These are phyloP conservation scores for Fusarium pseudoanthophilum DNA, from an alignment of 2,329 filamentous ascomycete species.

Conservation along the genomic window DNA sequence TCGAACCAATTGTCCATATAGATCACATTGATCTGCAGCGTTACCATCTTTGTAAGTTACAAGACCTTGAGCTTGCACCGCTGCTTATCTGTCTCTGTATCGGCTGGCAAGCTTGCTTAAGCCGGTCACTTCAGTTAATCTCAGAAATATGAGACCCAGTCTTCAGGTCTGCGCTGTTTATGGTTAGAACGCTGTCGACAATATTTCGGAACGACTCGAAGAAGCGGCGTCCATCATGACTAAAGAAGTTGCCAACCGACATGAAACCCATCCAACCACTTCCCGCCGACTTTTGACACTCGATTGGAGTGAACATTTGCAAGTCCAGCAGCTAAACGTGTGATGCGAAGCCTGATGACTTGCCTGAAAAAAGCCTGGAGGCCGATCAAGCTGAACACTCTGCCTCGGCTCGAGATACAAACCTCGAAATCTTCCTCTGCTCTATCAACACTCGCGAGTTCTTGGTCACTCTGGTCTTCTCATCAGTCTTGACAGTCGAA, in stretches of 20 bases:
- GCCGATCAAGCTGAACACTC: background rate
- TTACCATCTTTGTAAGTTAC: background rate
- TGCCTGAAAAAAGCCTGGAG: background rate
- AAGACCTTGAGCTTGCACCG: background rate
- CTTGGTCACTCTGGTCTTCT: fast-evolving
- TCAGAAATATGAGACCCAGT: background rate
- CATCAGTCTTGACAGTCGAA: too few species aligned
- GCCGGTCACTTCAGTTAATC: background rate
- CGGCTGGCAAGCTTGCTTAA: background rate
- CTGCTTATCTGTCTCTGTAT: background rate
- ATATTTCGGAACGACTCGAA: background rate
- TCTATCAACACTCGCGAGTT: background rate
- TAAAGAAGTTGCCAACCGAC: background rate
- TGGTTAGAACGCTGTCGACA: background rate
- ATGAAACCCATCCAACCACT: background rate
- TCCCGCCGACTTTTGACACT: background rate
- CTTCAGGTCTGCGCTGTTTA: background rate
- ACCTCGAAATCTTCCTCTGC: background rate
- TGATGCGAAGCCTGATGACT: too few species aligned
- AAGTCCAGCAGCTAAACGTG: background rate
- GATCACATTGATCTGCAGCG: background rate
- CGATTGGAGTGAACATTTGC: fast-evolving
- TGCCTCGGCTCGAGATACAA: background rate
- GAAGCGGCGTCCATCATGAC: background rate
- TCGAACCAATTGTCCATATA: fast-evolving